These are phyloP conservation scores for Celoporthe dispersa DNA, from an alignment of 2,329 filamentous ascomycete genomes.

Conservation along the genomic window DNA sequence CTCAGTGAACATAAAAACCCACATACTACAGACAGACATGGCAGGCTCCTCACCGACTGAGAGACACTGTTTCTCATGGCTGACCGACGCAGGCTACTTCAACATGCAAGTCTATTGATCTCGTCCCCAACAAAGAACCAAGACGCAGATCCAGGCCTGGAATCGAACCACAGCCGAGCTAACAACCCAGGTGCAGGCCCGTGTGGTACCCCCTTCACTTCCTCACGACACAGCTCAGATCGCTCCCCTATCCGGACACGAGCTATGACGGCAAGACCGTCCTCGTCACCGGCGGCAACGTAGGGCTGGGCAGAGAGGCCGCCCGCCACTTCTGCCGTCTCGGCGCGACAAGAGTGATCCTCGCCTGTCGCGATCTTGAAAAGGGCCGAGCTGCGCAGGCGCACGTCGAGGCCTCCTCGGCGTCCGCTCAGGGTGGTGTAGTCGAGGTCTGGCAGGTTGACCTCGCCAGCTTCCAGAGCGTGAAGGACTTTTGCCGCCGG, in stretches of 20 bases:
- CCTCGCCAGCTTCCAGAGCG: conserved; percentile 49
- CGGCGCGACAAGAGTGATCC: conserved; percentile 43
- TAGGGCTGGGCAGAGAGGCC: conserved; percentile 45
- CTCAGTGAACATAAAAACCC: background rate
- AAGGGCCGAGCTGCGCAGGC: conserved; percentile 46
- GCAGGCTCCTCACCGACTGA: conserved; percentile 8
- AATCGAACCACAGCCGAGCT: background rate
- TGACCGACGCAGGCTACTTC: conserved; percentile 28
- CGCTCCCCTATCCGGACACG: conserved; percentile 2
- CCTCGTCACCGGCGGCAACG: conserved; percentile 47
- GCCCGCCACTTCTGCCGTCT: conserved; percentile 42
- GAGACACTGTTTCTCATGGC: conserved; percentile 24
- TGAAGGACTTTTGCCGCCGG: conserved; percentile 46
- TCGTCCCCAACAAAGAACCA: too few relatives aligned
- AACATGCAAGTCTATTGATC: conserved; percentile 18
- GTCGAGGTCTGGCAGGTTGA: conserved; percentile 57
- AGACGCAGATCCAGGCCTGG: background rate
- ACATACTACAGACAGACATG: conserved; percentile 3
- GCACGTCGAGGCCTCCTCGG: conserved; percentile 40
- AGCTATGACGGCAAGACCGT: conserved; percentile 36
- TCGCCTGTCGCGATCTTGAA: conserved; percentile 42
- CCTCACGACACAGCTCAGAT: conserved; percentile 4
- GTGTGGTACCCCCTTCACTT: conserved; percentile 16
- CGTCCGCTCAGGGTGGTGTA: conserved; percentile 17
- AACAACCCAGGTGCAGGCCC: conserved; percentile 1